These are phyloP conservation scores for Gynostemma pentaphyllum DNA, from an alignment of 306 rosid species.

Conservation along the genomic window DNA sequence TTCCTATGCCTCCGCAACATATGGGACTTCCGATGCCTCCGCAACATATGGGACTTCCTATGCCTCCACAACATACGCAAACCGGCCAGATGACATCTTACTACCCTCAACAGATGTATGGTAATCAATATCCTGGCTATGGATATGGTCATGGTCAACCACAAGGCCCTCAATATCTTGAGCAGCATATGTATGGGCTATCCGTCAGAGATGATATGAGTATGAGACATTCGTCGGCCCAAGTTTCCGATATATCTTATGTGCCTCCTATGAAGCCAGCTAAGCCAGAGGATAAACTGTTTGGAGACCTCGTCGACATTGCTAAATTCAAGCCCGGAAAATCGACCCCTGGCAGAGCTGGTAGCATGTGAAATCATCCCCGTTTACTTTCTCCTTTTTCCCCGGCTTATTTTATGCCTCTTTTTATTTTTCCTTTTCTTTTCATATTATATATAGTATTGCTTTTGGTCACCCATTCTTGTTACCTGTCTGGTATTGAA, in stretches of 20 bases:
- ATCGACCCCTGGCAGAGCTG: constrained; percentile 9
- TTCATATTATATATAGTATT: constrained; percentile 8
- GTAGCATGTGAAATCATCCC: constrained; percentile 6
- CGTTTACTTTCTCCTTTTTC: not conserved
- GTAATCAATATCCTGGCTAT: constrained; percentile 38
- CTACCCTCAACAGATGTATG: constrained; percentile 72
- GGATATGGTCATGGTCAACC: constrained; percentile 75
- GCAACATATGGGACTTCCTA: too few relatives aligned
- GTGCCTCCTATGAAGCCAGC: constrained; percentile 54
- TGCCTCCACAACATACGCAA: constrained; percentile 36
- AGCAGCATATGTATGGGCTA: constrained; percentile 78
- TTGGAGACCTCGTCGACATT: constrained; percentile 89
- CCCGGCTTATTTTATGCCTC: not conserved
- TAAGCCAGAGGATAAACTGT: constrained; percentile 87
- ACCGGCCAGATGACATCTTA: constrained; percentile 33
- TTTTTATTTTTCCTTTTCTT: not conserved
- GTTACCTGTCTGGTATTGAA: constrained; percentile 38
- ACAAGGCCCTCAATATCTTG: constrained; percentile 47
- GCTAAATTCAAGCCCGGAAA: constrained; percentile 58
- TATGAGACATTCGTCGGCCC: constrained; percentile 41
- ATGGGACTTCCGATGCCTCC: too few relatives aligned
- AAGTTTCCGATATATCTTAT: constrained; percentile 54
- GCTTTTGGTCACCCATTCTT: constrained; percentile 24
- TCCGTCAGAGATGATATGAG: constrained; percentile 50
- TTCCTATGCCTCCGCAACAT: constrained; percentile 22